Evolutionary conservation across 225 moss, liverwort and hornwort genomes (phyloP).

Genomic region (Rhytidiadelphus loreus): DNA sequence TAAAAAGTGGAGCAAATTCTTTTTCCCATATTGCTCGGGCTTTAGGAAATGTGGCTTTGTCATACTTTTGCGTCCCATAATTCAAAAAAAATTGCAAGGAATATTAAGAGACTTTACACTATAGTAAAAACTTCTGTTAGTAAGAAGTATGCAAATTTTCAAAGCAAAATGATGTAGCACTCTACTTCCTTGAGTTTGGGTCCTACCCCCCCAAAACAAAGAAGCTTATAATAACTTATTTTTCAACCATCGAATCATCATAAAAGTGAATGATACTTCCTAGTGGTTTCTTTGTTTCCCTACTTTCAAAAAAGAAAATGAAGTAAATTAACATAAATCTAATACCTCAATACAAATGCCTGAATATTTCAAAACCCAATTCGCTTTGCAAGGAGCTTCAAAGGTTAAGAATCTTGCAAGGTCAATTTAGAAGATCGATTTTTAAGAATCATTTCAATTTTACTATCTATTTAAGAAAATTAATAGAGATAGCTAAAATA

Average conservation of each 20-base stretch:
- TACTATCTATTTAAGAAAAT: background rate
- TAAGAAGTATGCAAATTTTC: background rate
- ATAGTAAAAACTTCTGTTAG: fast-evolving
- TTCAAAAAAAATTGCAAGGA: background rate
- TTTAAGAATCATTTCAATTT: background rate
- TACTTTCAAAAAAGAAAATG: background rate
- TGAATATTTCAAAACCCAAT: background rate
- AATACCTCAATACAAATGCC: background rate
- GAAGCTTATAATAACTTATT: fast-evolving
- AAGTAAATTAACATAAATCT: too few relatives aligned
- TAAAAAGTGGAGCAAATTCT: fast-evolving
- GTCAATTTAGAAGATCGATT: background rate
- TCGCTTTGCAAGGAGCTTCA: background rate
- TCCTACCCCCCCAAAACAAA: fast-evolving
- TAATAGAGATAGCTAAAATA: background rate
- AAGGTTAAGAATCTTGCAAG: fast-evolving
- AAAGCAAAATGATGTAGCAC: background rate
- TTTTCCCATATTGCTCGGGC: background rate
- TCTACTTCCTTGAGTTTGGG: fast-evolving
- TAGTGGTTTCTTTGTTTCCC: background rate
- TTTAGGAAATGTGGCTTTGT: background rate
- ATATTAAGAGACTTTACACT: too few relatives aligned
- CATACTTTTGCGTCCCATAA: fast-evolving
- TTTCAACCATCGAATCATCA: fast-evolving
- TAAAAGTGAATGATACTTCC: background rate